Conservation (phyloP, 495 filamentous ascomycete species). For the Lasiosphaeria miniovina region DNA sequence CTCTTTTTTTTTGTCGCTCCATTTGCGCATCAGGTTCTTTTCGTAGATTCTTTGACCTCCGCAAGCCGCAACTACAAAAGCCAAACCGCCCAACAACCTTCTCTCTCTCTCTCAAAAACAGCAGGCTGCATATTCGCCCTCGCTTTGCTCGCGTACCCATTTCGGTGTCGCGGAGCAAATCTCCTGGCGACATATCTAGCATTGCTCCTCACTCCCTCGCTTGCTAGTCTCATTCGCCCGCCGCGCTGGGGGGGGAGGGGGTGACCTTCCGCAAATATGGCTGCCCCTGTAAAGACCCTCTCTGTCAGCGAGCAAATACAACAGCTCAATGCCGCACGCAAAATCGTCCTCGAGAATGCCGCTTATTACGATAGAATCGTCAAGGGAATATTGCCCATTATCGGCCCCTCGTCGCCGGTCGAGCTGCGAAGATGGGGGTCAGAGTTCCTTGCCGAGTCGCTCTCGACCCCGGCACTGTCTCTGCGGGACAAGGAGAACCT, state of each 20-base stretch:
- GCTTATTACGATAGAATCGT: constrained; percentile 86
- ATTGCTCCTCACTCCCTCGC: neutral
- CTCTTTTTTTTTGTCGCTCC: too few relatives aligned
- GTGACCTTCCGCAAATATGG: constrained; percentile 34
- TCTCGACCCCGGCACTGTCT: constrained; percentile 77
- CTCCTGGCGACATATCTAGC: too few relatives aligned
- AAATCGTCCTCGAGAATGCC: constrained; percentile 78
- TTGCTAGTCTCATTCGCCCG: neutral
- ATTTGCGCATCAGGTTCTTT: constrained; percentile 4
- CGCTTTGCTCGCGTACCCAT: too few relatives aligned
- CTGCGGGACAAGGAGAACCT: constrained; percentile 72
- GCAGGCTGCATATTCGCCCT: too few relatives aligned
- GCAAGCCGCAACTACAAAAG: neutral
- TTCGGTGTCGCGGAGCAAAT: too few relatives aligned
- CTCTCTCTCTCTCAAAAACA: too few relatives aligned
- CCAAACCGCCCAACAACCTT: too few relatives aligned
- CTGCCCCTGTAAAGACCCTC: constrained; percentile 39
- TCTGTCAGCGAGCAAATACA: constrained; percentile 69
- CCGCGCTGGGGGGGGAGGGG: neutral
- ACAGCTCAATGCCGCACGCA: constrained; percentile 83
- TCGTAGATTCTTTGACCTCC: constrained; percentile 14
- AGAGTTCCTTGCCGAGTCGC: constrained; percentile 94
- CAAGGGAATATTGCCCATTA: constrained; percentile 83
- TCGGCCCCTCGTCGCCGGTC: constrained; percentile 66
- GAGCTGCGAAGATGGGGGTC: constrained; percentile 93